Evolutionary conservation across 139 green algal species (phyloP).

Genomic region (Volvox africanus): DNA sequence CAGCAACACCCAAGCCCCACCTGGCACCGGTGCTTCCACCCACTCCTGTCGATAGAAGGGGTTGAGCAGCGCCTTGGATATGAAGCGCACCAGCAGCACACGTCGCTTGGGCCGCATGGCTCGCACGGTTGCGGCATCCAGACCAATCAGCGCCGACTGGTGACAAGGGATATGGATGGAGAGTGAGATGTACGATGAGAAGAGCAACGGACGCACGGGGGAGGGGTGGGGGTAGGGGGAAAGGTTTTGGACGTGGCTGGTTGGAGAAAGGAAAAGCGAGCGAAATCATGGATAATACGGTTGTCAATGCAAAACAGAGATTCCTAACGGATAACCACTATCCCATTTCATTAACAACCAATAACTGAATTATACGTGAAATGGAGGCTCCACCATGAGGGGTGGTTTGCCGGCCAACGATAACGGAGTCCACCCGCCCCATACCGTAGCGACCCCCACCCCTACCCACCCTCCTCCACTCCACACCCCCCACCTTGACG

Average conservation of each 20-base stretch:
- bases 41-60: slow-evolving; percentile 75
- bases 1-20: not conserved
- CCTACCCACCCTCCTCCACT: too few species aligned
- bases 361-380: too few species aligned
- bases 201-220: not conserved
- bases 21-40: slow-evolving; percentile 48
- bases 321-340: too few species aligned
- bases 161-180: too few species aligned
- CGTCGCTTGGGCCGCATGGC: slow-evolving; percentile 73
- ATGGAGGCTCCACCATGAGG: too few species aligned
- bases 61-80: slow-evolving; percentile 77
- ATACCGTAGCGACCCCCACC: too few species aligned
- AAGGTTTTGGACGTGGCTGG: too few species aligned
- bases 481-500: slow-evolving; percentile 40
- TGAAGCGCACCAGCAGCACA: slow-evolving; percentile 81
- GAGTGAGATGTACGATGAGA: not conserved
- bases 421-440: too few species aligned
- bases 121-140: slow-evolving; percentile 68
- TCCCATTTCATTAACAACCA: too few species aligned
- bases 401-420: too few species aligned
- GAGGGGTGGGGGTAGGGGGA: not conserved
- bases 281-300: not conserved
- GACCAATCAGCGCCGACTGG: slow-evolving; percentile 67
- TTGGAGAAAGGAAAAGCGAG: not conserved
- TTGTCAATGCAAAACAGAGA: too few species aligned